Base-by-base conservation (phyloP, 305 asterid genomes). In the Rubia balearica region DNA sequence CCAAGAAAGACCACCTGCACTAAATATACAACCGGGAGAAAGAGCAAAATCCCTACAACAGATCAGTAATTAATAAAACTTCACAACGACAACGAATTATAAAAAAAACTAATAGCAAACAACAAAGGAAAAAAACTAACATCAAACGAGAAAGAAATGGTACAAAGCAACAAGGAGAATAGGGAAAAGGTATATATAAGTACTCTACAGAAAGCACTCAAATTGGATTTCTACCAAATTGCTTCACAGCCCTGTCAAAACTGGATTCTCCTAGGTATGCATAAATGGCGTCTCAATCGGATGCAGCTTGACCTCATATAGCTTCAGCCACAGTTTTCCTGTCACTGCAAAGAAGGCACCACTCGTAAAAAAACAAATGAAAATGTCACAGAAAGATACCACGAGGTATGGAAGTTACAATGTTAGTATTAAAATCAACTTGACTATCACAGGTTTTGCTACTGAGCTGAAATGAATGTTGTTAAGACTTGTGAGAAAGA, bases 1-100 rank as follows among this genome's bases (percentile, higher is more conserved):
- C 41, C 13, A 63, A 43, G 70, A 38, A 67, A 0, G 17, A 22
- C 13, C 81, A 94, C 98, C 98, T 89, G 98, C 97, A 88, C 36
- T 33, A 33, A 33, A 33, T 33, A 33, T 33, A 33, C 36, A 1
- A 33, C 36, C 36, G 2, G 36, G 36, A 33, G 4, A 33, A 33
- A 33, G 36, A 33, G 36, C 3, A 1, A 33, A 33, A 33, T 33
- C 36, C 36, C 36, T 33, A 24, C 24, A 24, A 24, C 36, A 33
- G 1, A 33, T 33, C 3, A 33, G 36, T 1, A 1, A 33, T 0
- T 33, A 33, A 33, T 0, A 33, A 33, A 33, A 33, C 36, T 33
- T 33, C 2, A 33, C 36, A 33, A 33, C 3, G 36, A 3, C 36
- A 33, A 33, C 4, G 36, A 33, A 33, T 33, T 33, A 33, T 33